Conservation (phyloP, 75 land plant species). For the Cupressus sempervirens region DNA sequence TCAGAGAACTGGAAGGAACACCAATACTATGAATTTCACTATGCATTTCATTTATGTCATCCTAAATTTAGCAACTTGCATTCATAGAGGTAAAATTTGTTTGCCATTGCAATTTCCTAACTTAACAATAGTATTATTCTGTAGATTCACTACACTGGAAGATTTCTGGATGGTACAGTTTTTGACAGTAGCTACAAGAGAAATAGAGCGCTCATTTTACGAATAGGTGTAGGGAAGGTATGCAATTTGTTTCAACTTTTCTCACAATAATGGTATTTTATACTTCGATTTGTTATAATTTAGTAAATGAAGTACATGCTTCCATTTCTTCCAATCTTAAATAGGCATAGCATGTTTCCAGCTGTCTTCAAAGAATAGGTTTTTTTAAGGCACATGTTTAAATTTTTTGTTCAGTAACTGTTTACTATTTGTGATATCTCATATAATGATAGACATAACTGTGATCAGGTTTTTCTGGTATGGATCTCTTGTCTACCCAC, state of each 20-base stretch:
- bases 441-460: neutral
- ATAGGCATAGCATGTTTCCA: neutral
- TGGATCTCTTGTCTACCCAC: neutral
- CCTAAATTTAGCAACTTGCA: neutral
- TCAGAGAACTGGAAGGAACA: neutral
- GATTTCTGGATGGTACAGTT: constrained; percentile 70
- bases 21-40: neutral
- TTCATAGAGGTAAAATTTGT: neutral
- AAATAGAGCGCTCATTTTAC: constrained; percentile 80
- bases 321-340: neutral
- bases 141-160: constrained; percentile 87
- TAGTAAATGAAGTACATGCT: neutral
- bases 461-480: neutral
- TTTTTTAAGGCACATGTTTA: neutral
- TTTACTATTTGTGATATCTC: neutral
- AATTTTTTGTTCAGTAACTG: neutral
- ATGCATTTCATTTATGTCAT: too few relatives aligned
- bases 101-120: neutral
- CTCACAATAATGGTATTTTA: neutral
- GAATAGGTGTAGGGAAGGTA: constrained; percentile 91
- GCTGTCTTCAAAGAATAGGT: neutral
- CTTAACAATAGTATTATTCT: neutral
- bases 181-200: constrained; percentile 96
- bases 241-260: neutral
- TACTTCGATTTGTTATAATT: neutral